These are phyloP conservation scores for Stephania yunnanensis DNA, from an alignment of 164 flowering plant species.

Conservation along the genomic window DNA sequence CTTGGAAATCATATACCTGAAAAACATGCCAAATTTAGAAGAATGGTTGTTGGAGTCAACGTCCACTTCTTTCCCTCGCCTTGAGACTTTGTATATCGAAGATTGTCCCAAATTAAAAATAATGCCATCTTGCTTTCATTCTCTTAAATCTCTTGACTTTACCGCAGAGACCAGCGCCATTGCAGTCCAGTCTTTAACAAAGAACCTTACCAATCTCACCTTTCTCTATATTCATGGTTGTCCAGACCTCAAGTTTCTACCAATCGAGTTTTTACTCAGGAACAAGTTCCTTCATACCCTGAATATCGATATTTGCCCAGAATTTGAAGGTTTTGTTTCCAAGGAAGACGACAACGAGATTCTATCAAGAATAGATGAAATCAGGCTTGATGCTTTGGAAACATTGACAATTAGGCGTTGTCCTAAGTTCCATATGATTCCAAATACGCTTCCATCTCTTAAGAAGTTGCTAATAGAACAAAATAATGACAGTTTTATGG, in stretches of 20 bases:
- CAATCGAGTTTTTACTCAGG: neutral
- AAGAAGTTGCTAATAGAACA: neutral
- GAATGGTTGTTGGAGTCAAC: conserved; percentile 16
- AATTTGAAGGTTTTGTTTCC: neutral
- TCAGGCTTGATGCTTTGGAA: neutral
- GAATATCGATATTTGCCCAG: neutral
- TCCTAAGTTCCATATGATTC: neutral
- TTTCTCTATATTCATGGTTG: neutral
- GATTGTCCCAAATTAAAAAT: conserved; percentile 4
- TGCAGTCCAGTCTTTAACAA: neutral
- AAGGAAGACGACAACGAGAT: neutral
- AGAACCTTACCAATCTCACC: conserved; percentile 3
- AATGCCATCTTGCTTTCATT: neutral
- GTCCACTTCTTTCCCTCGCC: conserved; percentile 13
- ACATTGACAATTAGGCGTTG: neutral
- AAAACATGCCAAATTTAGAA: conserved; percentile 5
- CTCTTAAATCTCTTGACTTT: neutral
- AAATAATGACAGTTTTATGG: neutral
- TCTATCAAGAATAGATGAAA: neutral
- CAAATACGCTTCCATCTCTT: neutral
- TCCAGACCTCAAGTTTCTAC: neutral
- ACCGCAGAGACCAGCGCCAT: neutral
- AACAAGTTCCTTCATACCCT: neutral
- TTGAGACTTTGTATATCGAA: conserved; percentile 5
- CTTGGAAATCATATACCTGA: conserved; percentile 7